These are phyloP conservation scores for Coleophoma crateriformis DNA, from an alignment of 2,329 filamentous ascomycete species.

Conservation along the genomic window DNA sequence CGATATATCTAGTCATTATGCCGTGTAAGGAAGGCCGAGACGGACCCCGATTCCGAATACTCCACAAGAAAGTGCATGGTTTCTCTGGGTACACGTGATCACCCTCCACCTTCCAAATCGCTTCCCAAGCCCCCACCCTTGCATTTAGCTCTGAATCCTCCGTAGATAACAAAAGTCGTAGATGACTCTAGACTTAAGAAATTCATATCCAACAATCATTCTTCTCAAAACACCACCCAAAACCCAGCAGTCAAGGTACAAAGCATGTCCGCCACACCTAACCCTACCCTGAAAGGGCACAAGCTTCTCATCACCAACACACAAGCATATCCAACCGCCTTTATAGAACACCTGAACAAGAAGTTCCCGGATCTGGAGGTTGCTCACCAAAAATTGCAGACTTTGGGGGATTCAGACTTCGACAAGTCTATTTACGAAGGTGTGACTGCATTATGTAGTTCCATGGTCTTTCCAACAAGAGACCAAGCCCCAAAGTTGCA, in stretches of 20 bases:
- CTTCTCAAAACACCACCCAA: too few relatives aligned
- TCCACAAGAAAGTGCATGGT: too few relatives aligned
- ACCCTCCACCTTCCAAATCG: too few relatives aligned
- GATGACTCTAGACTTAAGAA: too few relatives aligned
- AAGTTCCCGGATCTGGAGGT: constrained; percentile 33
- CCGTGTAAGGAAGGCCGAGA: too few relatives aligned
- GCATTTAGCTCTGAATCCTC: too few relatives aligned
- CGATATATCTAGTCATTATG: too few relatives aligned
- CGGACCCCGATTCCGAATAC: too few relatives aligned
- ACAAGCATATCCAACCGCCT: constrained; percentile 23
- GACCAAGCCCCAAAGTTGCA: constrained; percentile 30
- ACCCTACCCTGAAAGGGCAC: constrained; percentile 27
- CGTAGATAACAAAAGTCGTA: too few relatives aligned
- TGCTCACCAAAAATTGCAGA: constrained; percentile 24
- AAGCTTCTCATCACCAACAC: constrained; percentile 34
- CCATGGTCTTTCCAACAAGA: constrained; percentile 25
- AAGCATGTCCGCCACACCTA: background rate
- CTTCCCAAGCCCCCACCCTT: too few relatives aligned
- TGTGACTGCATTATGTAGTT: constrained; percentile 32
- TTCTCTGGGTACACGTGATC: too few relatives aligned
- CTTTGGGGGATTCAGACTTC: constrained; percentile 1
- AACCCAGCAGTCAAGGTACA: background rate
- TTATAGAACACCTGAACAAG: constrained; percentile 27
- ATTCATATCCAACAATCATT: too few relatives aligned
- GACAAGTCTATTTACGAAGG: constrained; percentile 29